phyloP scores from a whole-genome alignment of 2,329 filamentous ascomycete species.

The Neonectria sp. region DNA sequence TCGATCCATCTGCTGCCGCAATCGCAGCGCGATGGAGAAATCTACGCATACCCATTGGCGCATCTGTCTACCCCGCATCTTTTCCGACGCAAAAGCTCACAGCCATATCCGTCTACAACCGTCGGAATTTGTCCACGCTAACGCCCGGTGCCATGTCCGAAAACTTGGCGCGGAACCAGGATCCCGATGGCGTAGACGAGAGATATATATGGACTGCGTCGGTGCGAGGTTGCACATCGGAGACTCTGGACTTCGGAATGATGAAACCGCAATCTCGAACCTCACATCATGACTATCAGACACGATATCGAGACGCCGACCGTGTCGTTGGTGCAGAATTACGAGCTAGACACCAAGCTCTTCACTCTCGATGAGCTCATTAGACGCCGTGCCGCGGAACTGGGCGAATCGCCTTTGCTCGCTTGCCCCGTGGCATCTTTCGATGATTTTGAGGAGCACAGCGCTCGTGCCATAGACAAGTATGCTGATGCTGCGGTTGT shows the following conservation, averaged over 20 bases:
- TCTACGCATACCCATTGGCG: neutral
- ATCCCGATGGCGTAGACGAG: neutral
- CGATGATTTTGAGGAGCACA: conserved; percentile 42
- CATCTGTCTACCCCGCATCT: neutral
- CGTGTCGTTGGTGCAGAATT: conserved; percentile 20
- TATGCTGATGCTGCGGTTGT: conserved; percentile 43
- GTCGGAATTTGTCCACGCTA: neutral
- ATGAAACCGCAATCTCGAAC: neutral
- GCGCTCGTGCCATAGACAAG: conserved; percentile 36
- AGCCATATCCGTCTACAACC: neutral
- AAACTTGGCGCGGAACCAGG: neutral
- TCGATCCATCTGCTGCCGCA: neutral
- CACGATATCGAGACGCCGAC: conserved; percentile 35
- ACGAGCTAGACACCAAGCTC: conserved; percentile 33
- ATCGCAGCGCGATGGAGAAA: neutral
- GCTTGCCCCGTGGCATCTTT: conserved; percentile 31
- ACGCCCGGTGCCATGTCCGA: neutral
- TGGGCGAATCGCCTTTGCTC: conserved; percentile 31
- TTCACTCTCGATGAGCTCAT: conserved; percentile 42
- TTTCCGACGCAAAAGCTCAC: neutral
- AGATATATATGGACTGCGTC: neutral
- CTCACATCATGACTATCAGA: conserved; percentile 41
- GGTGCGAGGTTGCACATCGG: neutral
- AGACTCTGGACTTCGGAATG: neutral
- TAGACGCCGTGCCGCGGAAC: conserved; percentile 30